phyloP scores from a whole-genome alignment of 306 rosid species.

The Fagus crenata region DNA sequence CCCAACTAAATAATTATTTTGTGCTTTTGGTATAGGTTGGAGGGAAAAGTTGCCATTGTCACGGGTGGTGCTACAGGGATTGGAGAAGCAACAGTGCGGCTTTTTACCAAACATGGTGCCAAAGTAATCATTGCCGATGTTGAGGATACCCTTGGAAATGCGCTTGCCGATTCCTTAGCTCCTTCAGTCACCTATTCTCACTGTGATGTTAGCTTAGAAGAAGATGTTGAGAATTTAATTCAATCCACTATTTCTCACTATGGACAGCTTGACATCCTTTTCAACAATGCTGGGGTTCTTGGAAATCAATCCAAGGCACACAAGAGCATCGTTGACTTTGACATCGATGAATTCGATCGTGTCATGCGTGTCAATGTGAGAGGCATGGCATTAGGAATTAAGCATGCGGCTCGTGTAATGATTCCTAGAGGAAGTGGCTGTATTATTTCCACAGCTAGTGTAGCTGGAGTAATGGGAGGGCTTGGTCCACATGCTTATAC shows the following conservation, averaged over 20 bases:
- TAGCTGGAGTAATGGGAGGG: constrained; percentile 76
- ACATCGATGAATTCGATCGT: constrained; percentile 59
- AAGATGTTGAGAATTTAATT: constrained; percentile 57
- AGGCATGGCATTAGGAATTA: constrained; percentile 80
- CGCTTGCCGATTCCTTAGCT: constrained; percentile 54
- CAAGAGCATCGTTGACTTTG: constrained; percentile 75
- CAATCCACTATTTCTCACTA: constrained; percentile 45
- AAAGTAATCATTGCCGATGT: constrained; percentile 76
- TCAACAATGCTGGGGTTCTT: constrained; percentile 86
- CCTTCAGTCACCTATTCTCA: constrained; percentile 55
- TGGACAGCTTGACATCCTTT: constrained; percentile 72
- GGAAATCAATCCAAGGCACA: constrained; percentile 60
- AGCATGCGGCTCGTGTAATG: constrained; percentile 90
- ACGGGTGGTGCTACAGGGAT: constrained; percentile 87
- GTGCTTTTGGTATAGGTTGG: constrained; percentile 48
- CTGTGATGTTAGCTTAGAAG: constrained; percentile 72
- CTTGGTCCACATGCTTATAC: constrained; percentile 91
- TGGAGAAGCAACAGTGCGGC: constrained; percentile 73
- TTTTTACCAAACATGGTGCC: constrained; percentile 79
- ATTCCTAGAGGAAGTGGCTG: constrained; percentile 61
- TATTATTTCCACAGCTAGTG: constrained; percentile 72
- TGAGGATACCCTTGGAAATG: constrained; percentile 51
- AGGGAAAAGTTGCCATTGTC: constrained; percentile 79
- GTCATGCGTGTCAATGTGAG: constrained; percentile 82
- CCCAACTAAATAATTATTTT: not conserved